A percentile compares a stretch with the other conserved stretches of the same genome.
Conservation (phyloP, 129 eudicot species). For the Pseudognaphalium luteoalbum region DNA sequence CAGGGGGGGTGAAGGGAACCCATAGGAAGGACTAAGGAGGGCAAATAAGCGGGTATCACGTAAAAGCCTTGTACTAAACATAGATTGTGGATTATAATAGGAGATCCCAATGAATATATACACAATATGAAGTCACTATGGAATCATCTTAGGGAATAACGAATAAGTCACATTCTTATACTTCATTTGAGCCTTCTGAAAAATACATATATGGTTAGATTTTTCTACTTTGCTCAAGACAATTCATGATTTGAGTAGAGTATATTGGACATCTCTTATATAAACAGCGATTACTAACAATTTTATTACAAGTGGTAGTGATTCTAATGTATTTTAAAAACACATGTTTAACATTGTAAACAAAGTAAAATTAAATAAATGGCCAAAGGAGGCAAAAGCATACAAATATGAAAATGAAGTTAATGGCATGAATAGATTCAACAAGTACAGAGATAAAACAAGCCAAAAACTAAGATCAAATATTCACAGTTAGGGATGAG, state of each 20-base stretch:
- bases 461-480: not conserved
- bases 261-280: not conserved
- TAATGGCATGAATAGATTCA: conserved; percentile 7
- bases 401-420: conserved; percentile 9
- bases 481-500: conserved; percentile 11
- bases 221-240: conserved; percentile 1
- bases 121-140: not conserved
- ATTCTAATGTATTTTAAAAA: not conserved
- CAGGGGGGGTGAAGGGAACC: too few species aligned
- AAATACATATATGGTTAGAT: conserved; percentile 6
- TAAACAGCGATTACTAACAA: not conserved
- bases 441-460: not conserved
- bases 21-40: too few species aligned
- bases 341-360: not conserved
- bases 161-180: not conserved
- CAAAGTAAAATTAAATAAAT: not conserved
- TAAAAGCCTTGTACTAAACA: not conserved
- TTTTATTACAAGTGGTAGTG: not conserved
- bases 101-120: not conserved
- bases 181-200: not conserved
- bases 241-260: conserved; percentile 3
- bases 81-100: not conserved
- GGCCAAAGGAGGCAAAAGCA: not conserved
- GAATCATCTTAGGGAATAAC: not conserved
- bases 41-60: not conserved